A percentile compares a stretch with the other conserved stretches of the same genome.
These are phyloP conservation scores for Dactylorhiza incarnata DNA, from an alignment of 106 monocot genomes.

Conservation along the genomic window DNA sequence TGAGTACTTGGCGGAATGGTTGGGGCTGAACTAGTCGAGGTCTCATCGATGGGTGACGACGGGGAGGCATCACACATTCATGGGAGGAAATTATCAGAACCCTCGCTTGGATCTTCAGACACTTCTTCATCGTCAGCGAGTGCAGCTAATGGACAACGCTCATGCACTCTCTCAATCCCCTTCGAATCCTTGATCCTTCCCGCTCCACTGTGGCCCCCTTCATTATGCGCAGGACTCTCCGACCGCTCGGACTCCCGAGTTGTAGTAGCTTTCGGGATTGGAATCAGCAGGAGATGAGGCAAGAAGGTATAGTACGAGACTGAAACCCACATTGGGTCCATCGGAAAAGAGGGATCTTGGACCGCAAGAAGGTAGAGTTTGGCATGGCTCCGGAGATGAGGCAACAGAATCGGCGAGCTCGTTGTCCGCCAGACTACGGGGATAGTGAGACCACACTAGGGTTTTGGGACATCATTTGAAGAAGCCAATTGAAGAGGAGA, in stretches of 20 bases:
- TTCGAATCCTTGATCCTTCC: slow-evolving; percentile 28
- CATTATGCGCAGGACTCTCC: background rate
- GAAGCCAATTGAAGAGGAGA: too few species aligned
- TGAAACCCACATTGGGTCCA: slow-evolving; percentile 29
- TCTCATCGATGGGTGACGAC: too few species aligned
- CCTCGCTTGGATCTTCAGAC: slow-evolving; percentile 38
- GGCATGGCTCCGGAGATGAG: background rate
- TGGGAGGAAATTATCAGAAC: slow-evolving; percentile 31
- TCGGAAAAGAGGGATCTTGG: slow-evolving; percentile 27
- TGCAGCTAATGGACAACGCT: slow-evolving; percentile 64
- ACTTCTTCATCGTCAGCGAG: slow-evolving; percentile 25
- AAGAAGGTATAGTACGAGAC: too few species aligned
- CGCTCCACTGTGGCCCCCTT: background rate
- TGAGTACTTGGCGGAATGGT: too few species aligned
- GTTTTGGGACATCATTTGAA: too few species aligned
- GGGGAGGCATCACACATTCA: slow-evolving; percentile 20
- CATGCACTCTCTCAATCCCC: slow-evolving; percentile 25
- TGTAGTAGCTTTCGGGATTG: slow-evolving; percentile 3
- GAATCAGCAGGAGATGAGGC: slow-evolving; percentile 18
- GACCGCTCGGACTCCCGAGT: background rate
- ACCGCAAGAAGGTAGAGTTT: slow-evolving; percentile 16
- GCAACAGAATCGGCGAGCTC: slow-evolving; percentile 12
- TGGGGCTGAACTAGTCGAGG: too few species aligned
- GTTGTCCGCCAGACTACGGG: background rate
- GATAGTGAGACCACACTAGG: background rate